These are phyloP conservation scores for Bjerkandera adusta DNA, from an alignment of 1,284 basidiomycete species.

Conservation along the genomic window DNA sequence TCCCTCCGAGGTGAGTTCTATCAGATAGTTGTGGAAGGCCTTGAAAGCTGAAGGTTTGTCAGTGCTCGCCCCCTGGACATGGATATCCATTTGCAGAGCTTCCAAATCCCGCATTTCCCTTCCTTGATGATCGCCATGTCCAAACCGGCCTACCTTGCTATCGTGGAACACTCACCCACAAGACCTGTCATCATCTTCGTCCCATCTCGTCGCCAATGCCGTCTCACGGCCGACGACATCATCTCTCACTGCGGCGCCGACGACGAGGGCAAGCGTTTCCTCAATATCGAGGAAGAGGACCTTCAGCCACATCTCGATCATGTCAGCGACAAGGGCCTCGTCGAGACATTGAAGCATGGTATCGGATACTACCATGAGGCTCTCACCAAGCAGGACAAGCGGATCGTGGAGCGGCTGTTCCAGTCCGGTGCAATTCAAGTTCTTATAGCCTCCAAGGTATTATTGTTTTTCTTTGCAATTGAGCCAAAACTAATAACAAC, in stretches of 20 bases:
- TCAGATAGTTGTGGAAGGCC: not conserved
- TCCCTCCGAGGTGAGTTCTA: slow-evolving; percentile 75
- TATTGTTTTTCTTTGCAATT: slow-evolving; percentile 1
- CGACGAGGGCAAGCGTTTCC: slow-evolving; percentile 81
- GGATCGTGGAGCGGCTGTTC: slow-evolving; percentile 92
- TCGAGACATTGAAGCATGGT: slow-evolving; percentile 85
- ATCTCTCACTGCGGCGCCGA: slow-evolving; percentile 90
- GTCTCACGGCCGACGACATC: slow-evolving; percentile 90
- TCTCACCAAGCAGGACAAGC: slow-evolving; percentile 86
- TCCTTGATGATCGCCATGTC: slow-evolving; percentile 99
- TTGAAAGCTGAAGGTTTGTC: slow-evolving; percentile 13
- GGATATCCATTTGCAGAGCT: slow-evolving; percentile 97
- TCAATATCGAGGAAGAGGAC: slow-evolving; percentile 86
- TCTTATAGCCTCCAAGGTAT: slow-evolving; percentile 87
- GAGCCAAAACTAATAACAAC: slow-evolving; percentile 4
- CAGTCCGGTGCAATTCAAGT: slow-evolving; percentile 94
- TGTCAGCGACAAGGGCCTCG: slow-evolving; percentile 75
- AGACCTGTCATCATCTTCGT: slow-evolving; percentile 95
- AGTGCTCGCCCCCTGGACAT: slow-evolving; percentile 93
- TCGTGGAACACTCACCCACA: slow-evolving; percentile 83
- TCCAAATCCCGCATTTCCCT: slow-evolving; percentile 95
- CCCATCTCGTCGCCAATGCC: slow-evolving; percentile 91
- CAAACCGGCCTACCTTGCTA: slow-evolving; percentile 94
- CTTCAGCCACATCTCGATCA: slow-evolving; percentile 89
- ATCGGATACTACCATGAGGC: slow-evolving; percentile 98